Evolutionary conservation across 2,329 filamentous ascomycete species (phyloP), one percentile per base, ranked within the genome.

Genomic region (Neonectria faginata): DNA sequence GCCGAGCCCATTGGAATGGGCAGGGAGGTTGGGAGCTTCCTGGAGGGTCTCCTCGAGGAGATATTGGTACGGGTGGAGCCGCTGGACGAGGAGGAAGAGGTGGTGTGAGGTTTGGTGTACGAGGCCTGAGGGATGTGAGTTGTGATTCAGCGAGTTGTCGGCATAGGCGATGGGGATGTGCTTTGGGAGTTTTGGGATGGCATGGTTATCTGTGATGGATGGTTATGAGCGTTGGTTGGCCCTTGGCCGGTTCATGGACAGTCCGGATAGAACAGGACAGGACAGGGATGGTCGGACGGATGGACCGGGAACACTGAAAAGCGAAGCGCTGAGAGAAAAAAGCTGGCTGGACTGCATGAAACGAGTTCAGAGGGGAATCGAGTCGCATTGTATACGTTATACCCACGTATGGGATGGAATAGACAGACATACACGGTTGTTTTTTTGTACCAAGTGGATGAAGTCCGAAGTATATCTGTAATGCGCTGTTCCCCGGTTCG

Each of bases 1-100:
- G 88, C 90, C 47, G 92, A 93, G 71, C 93, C 94, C 6, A 93
- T 98, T 11, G 93, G 94, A 1, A 97, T 98, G 95, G 95, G 94
- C 0, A 90, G 93, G 48, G 94, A 95, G 27, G 94, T 97, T 2
- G 89, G 90, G 48, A 93, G 92, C 1, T 97, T 98, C 71, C 80
- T 98, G 8, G 96, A 99, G 78, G 95, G 94, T 0, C 88, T 98
- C 67, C 82, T 99, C 36, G 96, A 99, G 78, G 96, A 99, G 82
- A 91, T 99, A 25, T 82, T 99, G 22, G 94, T 97, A 39, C 83
- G 96, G 60, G 93, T 98, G 14, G 95, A 98, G 81, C 92, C 94
- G 4, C 84, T 94, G 66, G 92, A 96, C 73, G 92, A 93, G 70
- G 87, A 88, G n/a, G 87, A 89, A 58, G 71, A 73, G 36, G 61